A percentile compares a stretch with the other conserved stretches of the same genome.
These are phyloP conservation scores for Colletotrichum costaricense DNA, from an alignment of 2,329 filamentous ascomycete genomes.

Conservation along the genomic window DNA sequence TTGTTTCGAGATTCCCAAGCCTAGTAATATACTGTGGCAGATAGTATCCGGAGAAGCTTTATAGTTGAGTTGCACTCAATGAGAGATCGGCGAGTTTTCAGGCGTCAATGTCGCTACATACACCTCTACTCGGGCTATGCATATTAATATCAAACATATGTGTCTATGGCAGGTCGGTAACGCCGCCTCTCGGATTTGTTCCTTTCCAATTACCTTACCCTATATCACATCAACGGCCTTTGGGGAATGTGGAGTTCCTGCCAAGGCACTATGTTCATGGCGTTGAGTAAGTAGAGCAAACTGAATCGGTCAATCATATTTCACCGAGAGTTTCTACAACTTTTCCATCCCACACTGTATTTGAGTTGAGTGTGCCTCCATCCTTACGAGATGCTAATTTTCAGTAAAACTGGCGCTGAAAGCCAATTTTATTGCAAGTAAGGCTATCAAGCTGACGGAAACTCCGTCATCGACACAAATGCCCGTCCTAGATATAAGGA, in stretches of 20 bases:
- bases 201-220: no score
- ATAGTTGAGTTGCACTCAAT: no score
- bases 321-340: background rate
- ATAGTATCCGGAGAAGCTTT: no score
- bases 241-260: background rate
- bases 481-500: background rate
- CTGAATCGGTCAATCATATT: background rate
- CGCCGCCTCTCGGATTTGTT: no score
- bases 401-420: background rate
- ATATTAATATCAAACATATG: no score
- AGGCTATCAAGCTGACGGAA: background rate
- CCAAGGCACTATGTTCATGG: background rate
- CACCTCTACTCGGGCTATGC: no score
- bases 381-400: background rate
- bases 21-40: no score
- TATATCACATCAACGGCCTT: background rate
- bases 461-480: background rate
- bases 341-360: background rate
- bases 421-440: background rate
- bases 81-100: no score
- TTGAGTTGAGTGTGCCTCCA: background rate
- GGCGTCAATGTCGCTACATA: no score
- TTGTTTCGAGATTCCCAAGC: background rate
- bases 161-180: no score
- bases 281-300: background rate